Percentiles rank a stretch among this genome's conserved stretches.
Conservation (phyloP, 257 asterid genomes). For the Eucommia ulmoides region DNA sequence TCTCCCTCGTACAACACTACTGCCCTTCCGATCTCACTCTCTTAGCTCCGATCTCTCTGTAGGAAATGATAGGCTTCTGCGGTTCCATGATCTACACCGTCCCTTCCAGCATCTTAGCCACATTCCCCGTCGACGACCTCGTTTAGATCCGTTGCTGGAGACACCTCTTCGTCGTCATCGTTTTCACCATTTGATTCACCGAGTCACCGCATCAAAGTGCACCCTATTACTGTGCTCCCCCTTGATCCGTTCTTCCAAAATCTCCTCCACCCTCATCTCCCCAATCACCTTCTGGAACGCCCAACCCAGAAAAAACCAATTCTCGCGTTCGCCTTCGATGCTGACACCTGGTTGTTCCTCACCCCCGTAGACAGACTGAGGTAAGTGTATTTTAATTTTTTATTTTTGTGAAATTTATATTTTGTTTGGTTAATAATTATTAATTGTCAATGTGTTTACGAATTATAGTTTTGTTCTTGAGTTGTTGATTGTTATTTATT, state of each 20-base stretch:
- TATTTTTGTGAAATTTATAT: no score
- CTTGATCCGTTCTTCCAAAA: conserved; percentile 52
- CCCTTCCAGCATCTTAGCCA: conserved; percentile 89
- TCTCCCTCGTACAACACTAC: no score
- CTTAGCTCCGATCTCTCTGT: conserved; percentile 23
- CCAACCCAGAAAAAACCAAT: conserved; percentile 74
- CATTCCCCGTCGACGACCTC: conserved; percentile 91
- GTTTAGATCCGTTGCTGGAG: conserved; percentile 53
- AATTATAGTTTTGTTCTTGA: no score
- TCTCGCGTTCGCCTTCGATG: conserved; percentile 43
- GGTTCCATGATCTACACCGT: conserved; percentile 72
- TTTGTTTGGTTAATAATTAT: no score
- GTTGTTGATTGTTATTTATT: no score
- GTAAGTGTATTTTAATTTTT: no score
- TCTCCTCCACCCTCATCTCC: conserved; percentile 64
- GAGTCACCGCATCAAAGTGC: conserved; percentile 54
- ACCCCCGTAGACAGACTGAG: no score
- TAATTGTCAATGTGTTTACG: no score
- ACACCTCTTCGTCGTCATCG: conserved; percentile 88
- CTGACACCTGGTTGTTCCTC: conserved; percentile 38
- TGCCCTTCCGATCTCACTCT: no score
- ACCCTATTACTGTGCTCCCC: conserved; percentile 33
- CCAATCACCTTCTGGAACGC: conserved; percentile 63
- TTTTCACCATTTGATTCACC: no score
- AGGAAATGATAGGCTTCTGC: conserved; percentile 47